Evolutionary conservation across 352 stramenopile genomes (phyloP), one percentile per base, ranked within the genome.

Genomic region (Globisporangium yorkense): DNA sequence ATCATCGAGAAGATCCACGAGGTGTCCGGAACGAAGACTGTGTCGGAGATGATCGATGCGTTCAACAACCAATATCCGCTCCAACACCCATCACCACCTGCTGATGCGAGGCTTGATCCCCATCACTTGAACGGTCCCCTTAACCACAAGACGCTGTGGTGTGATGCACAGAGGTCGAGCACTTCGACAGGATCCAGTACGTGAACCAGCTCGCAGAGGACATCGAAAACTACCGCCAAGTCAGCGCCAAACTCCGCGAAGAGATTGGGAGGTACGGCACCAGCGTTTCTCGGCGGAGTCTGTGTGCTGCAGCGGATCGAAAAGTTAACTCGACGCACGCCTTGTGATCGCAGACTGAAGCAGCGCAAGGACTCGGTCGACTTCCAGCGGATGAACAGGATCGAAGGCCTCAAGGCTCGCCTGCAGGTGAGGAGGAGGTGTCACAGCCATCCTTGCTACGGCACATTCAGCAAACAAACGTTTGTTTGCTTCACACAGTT

Each of bases 1-100:
- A 83, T 82, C 45, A 89, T 93, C 48, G 79, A 93, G 59, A 88
- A 87, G 49, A 92, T 93, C 47, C 79, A 92, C 53, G 79, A 90
- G 56, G 77, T 90, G 18, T 87, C 81, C 0, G 84, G 84, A 13
- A 93, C 75, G 1, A 84, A 75, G 60, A 91, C 80, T 2, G 79
- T 91, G 5, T 86, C 80, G 1, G 84, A 90, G 54, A 82, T 93
- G 72, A 93, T 93, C 62, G 79, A 93, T 13, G 80, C 77, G 1
- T 93, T 93, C 65, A 90, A 92, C 66, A 86, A 80, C 43, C 81
- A 94, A 84, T 80, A 80, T 82, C 71, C 71, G 67, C 66, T 31
- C 31, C 43, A 39, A 46, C 37, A 43, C 44, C 16, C 16, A 12
- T 3, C 41, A 4, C 41, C 5, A 5, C 6, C 5, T 54, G 31